Evolutionary conservation across 1,139 yeast genomes (phyloP), one percentile per base, ranked within the genome.

Genomic region (Debaryomycetaceae sp.): DNA sequence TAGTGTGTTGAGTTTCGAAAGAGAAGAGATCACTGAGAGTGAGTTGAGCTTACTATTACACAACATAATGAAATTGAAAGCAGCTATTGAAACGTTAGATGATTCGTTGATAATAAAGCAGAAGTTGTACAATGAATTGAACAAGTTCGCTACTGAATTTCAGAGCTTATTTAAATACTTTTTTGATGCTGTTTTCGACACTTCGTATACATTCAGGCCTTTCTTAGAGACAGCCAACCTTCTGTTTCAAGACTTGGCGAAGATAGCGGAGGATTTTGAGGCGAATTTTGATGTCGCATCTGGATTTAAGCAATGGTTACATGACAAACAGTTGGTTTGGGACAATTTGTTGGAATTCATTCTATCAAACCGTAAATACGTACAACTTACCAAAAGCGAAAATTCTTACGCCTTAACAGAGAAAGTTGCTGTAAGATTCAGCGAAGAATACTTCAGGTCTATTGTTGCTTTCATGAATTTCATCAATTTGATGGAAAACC

Each of bases 391-490:
- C 2, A 37, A 43, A 15, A 45, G 42, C 15, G 50, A 42, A 5
- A 39, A 40, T 4, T 34, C 42, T 5, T 36, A 31, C 37, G 16
- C n/a, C 3, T 34, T 50, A 33, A 31, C 36, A 11, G 33, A 39
- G 13, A 36, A 31, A n/a, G 36, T 36, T 8, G 30, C 29, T 4
- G n/a, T 35, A 26, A 24, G 24, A 15, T 33, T 39, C 6, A 30
- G 31, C 22, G 38, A 36, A 28, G 29, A 41, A 30, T 53, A 51
- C 34, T 53, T 59, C 37, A 38, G 46, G 17, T 65, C 73, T 0
- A 39, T 64, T 8, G 42, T 48, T 5, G 53, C 50, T 33, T 65
- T 69, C 39, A 56, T 68, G 16, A 45, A 43, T 13, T 69, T 67
- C 40, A 55, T 69, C 16, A 64, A 67, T 42, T 38, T 55, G 9